phyloP scores from a whole-genome alignment of 768 basidiomycete genomes.

The Asterophora lycoperdoides region DNA sequence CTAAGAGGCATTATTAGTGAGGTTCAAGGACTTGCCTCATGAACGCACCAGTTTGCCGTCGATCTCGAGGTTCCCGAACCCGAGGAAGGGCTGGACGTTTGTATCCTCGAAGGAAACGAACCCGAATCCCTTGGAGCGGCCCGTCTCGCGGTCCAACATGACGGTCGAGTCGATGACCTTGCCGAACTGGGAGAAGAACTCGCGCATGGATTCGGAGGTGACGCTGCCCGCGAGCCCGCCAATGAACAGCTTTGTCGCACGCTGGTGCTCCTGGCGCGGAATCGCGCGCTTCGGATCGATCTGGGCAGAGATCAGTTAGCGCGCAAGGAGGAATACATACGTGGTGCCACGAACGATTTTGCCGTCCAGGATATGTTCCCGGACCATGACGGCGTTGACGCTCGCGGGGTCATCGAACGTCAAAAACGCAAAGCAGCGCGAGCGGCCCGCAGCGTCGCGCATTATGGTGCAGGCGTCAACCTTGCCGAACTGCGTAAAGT shows the following conservation, averaged over 20 bases:
- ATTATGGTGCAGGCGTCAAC: slow-evolving; percentile 98
- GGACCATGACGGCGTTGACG: slow-evolving; percentile 93
- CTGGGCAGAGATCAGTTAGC: slow-evolving; percentile 36
- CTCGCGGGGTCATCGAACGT: slow-evolving; percentile 92
- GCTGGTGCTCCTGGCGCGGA: slow-evolving; percentile 90
- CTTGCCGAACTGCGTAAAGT: slow-evolving; percentile 95
- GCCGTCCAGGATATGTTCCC: slow-evolving; percentile 93
- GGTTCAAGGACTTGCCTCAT: background rate
- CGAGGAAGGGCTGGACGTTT: slow-evolving; percentile 86
- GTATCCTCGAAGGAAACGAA: slow-evolving; percentile 95
- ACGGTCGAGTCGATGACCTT: slow-evolving; percentile 97
- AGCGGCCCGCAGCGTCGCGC: slow-evolving; percentile 93
- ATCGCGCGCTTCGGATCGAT: slow-evolving; percentile 99
- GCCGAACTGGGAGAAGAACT: slow-evolving; percentile 92
- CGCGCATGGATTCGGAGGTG: slow-evolving; percentile 89
- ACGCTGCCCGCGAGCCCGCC: slow-evolving; percentile 90
- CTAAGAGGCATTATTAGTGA: slow-evolving; percentile 33
- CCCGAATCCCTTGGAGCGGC: slow-evolving; percentile 94
- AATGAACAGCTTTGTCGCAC: slow-evolving; percentile 93
- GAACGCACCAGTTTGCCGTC: slow-evolving; percentile 83
- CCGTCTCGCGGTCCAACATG: slow-evolving; percentile 96
- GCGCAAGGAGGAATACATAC: slow-evolving; percentile 5
- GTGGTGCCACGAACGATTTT: slow-evolving; percentile 73
- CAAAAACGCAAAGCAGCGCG: slow-evolving; percentile 95
- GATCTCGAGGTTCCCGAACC: slow-evolving; percentile 83